A percentile compares a stretch with the other conserved stretches of the same genome.
Conservation (phyloP, 163 green algal genomes). For the Scenedesmus sp. region DNA sequence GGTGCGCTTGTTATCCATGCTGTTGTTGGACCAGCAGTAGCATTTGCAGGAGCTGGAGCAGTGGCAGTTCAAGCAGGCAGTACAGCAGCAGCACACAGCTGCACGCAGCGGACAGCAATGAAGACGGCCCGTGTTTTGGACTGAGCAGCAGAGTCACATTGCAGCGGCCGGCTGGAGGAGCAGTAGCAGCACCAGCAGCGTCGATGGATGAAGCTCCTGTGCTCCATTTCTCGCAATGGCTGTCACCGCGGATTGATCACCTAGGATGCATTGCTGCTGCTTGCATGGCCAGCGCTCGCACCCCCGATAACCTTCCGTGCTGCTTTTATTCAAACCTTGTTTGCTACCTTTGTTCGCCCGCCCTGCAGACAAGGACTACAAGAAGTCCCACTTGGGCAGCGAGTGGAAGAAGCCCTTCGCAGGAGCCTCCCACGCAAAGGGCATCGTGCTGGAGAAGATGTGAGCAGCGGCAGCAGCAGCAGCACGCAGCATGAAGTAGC, state of each 20-base stretch:
- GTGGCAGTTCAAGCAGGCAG: too few relatives aligned
- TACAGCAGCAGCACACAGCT: not conserved
- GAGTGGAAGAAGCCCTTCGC: slow-evolving; percentile 99
- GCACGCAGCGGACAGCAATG: not conserved
- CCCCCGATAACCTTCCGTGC: too few relatives aligned
- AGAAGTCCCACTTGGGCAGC: slow-evolving; percentile 97
- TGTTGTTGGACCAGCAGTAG: not conserved
- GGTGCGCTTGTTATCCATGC: not conserved
- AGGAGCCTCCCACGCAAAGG: slow-evolving; percentile 99
- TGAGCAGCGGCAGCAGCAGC: slow-evolving; percentile 63
- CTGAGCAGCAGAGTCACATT: not conserved
- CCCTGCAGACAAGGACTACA: slow-evolving; percentile 97
- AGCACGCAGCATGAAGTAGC: not conserved
- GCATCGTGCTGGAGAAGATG: slow-evolving; percentile 99
- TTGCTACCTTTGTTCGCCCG: slow-evolving; percentile 68
- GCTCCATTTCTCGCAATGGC: too few relatives aligned
- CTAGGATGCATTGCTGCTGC: too few relatives aligned
- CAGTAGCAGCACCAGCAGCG: not conserved
- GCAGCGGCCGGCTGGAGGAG: not conserved
- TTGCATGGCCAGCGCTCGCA: too few relatives aligned
- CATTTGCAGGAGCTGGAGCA: not conserved
- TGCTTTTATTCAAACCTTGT: slow-evolving; percentile 35
- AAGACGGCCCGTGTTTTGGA: not conserved
- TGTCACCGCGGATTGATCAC: too few relatives aligned
- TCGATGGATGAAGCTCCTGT: too few relatives aligned